phyloP scores from a whole-genome alignment of 2,329 filamentous ascomycete species.

The Fusarium zealandicum region DNA sequence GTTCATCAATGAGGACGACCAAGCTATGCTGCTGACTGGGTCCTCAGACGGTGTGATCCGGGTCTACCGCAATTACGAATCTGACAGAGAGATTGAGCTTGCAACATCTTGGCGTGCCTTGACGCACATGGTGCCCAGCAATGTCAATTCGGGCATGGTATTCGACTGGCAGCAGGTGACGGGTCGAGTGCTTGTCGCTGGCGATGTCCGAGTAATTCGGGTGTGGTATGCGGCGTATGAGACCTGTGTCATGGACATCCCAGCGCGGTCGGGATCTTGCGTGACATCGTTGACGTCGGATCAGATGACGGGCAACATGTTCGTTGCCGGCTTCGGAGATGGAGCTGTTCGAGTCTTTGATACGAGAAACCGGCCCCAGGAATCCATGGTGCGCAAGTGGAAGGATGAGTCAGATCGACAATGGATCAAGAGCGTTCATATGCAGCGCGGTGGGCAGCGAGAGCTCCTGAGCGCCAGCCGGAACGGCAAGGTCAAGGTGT shows the following conservation, averaged over 20 bases:
- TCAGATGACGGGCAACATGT: slow-evolving; percentile 96
- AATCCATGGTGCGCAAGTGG: slow-evolving; percentile 96
- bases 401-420: slow-evolving; percentile 85
- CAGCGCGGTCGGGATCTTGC: slow-evolving; percentile 91
- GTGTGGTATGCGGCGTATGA: slow-evolving; percentile 97
- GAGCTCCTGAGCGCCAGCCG: slow-evolving; percentile 90
- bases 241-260: slow-evolving; percentile 91
- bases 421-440: slow-evolving; percentile 95
- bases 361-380: slow-evolving; percentile 80
- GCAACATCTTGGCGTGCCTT: slow-evolving; percentile 91
- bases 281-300: slow-evolving; percentile 96
- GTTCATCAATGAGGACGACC: slow-evolving; percentile 98
- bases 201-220: slow-evolving; percentile 92
- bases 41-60: slow-evolving; percentile 95
- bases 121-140: slow-evolving; percentile 92
- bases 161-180: slow-evolving; percentile 99
- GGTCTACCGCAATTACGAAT: slow-evolving; percentile 91
- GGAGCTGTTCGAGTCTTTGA: slow-evolving; percentile 95
- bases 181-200: slow-evolving; percentile 91
- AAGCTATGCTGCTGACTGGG: slow-evolving; percentile 91
- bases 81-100: slow-evolving; percentile 76
- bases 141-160: slow-evolving; percentile 92
- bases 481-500: slow-evolving; percentile 92
- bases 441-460: slow-evolving; percentile 92
- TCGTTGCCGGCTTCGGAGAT: slow-evolving; percentile 95